phyloP scores from a whole-genome alignment of 2,329 filamentous ascomycete genomes.

The Esteya vermicola region DNA sequence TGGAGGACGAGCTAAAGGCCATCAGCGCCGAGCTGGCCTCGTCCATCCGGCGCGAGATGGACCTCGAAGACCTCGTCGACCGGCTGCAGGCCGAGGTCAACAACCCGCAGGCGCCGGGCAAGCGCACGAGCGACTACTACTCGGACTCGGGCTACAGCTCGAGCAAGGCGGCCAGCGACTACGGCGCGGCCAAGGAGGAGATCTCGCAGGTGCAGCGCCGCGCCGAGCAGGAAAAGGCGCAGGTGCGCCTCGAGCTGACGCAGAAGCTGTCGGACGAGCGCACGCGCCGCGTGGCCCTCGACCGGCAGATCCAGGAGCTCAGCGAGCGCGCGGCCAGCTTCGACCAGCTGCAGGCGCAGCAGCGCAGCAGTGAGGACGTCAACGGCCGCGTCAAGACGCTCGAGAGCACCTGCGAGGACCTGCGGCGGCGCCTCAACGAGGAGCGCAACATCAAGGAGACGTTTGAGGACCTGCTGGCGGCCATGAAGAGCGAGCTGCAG shows the following conservation, averaged over 20 bases:
- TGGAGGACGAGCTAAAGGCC: slow-evolving; percentile 88
- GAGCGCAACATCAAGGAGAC: slow-evolving; percentile 82
- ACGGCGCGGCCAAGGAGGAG: slow-evolving; percentile 51
- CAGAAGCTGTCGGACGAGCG: slow-evolving; percentile 82
- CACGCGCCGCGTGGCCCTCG: slow-evolving; percentile 56
- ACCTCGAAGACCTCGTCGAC: slow-evolving; percentile 88
- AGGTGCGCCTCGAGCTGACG: slow-evolving; percentile 70
- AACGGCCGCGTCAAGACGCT: slow-evolving; percentile 58
- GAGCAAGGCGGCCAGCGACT: slow-evolving; percentile 48
- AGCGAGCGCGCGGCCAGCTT: slow-evolving; percentile 61
- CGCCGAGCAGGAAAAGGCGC: slow-evolving; percentile 82
- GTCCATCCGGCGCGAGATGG: slow-evolving; percentile 91
- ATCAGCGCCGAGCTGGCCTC: slow-evolving; percentile 85
- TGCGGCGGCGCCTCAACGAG: slow-evolving; percentile 66
- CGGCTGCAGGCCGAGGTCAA: slow-evolving; percentile 65
- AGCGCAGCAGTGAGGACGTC: slow-evolving; percentile 31
- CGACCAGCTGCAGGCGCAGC: slow-evolving; percentile 39
- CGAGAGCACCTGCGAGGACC: slow-evolving; percentile 67
- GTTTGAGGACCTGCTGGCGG: slow-evolving; percentile 81
- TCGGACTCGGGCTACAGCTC: slow-evolving; percentile 91
- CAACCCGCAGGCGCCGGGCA: slow-evolving; percentile 41
- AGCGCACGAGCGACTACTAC: slow-evolving; percentile 91
- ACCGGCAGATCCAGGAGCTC: slow-evolving; percentile 70
- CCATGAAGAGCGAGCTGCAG: slow-evolving; percentile 69
- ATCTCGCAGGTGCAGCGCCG: slow-evolving; percentile 70